These are phyloP conservation scores for Stagonosporopsis cucurbitacearum DNA, from an alignment of 2,329 filamentous ascomycete genomes.

Conservation along the genomic window DNA sequence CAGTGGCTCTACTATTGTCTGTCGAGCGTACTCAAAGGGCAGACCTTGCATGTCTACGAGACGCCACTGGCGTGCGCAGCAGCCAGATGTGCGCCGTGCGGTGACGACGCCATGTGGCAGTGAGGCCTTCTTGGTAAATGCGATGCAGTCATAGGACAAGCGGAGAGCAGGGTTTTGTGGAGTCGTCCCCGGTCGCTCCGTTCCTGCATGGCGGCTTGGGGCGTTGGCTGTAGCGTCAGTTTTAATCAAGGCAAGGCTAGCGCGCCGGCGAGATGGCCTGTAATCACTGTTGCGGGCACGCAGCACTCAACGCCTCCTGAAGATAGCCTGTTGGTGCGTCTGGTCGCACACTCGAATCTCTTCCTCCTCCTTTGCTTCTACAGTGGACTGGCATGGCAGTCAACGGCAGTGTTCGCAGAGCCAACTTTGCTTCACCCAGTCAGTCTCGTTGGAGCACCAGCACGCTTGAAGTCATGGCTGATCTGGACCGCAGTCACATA, in stretches of 20 bases:
- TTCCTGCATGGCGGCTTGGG: constrained; percentile 18
- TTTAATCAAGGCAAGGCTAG: constrained; percentile 16
- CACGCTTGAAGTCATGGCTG: constrained; percentile 18
- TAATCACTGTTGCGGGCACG: constrained; percentile 12
- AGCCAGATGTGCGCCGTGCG: constrained; percentile 7
- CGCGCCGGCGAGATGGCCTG: constrained; percentile 6
- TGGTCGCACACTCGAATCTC: neutral
- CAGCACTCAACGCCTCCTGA: constrained; percentile 18
- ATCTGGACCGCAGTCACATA: constrained; percentile 25
- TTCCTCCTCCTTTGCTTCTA: neutral
- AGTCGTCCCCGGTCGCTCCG: constrained; percentile 3
- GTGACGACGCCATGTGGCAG: constrained; percentile 14
- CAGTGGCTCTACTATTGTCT: constrained; percentile 19
- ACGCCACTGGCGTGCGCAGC: constrained; percentile 1
- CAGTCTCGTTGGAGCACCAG: constrained; percentile 9
- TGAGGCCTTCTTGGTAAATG: constrained; percentile 21
- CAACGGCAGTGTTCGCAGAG: constrained; percentile 35
- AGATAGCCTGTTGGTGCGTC: constrained; percentile 2
- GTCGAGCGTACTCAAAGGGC: constrained; percentile 5
- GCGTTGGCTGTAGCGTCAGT: neutral
- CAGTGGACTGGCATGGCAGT: constrained; percentile 28
- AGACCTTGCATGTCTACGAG: constrained; percentile 6
- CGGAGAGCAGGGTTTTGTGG: constrained; percentile 17
- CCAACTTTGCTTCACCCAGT: constrained; percentile 32
- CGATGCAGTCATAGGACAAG: constrained; percentile 22